phyloP scores from a whole-genome alignment of 768 basidiomycete species.

The Clitopilus passeckerianus region DNA sequence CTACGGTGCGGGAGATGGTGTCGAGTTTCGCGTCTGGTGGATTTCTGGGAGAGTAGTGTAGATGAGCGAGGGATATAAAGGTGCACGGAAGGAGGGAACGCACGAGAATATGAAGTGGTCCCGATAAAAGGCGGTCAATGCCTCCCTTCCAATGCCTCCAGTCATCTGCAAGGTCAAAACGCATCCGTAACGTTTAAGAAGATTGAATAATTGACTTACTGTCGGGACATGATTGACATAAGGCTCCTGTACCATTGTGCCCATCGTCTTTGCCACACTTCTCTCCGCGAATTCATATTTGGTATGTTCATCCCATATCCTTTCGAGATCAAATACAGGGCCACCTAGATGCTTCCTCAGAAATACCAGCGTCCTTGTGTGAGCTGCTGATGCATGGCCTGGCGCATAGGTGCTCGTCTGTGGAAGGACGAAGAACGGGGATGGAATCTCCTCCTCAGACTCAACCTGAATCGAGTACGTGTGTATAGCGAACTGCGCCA shows the following conservation, averaged over 20 bases:
- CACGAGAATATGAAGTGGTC: constrained; percentile 53
- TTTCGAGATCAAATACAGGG: constrained; percentile 51
- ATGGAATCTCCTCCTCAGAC: constrained; percentile 12
- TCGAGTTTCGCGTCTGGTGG: constrained; percentile 40
- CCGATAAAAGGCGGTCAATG: constrained; percentile 48
- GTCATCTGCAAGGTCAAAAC: constrained; percentile 34
- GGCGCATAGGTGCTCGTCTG: constrained; percentile 33
- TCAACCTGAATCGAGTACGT: not conserved
- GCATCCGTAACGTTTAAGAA: not conserved
- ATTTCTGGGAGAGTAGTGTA: constrained; percentile 27
- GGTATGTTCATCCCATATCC: constrained; percentile 58
- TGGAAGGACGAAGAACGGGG: constrained; percentile 39
- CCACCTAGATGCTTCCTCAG: constrained; percentile 40
- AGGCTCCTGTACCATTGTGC: constrained; percentile 53
- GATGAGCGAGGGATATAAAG: no score
- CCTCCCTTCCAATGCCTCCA: constrained; percentile 47
- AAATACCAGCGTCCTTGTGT: constrained; percentile 41
- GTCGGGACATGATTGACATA: constrained; percentile 60
- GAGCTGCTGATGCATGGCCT: constrained; percentile 36
- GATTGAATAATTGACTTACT: constrained; percentile 18
- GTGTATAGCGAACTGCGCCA: not conserved
- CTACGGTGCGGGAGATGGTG: constrained; percentile 45
- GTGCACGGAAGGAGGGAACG: constrained; percentile 9
- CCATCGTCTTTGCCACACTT: constrained; percentile 51
- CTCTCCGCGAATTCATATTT: constrained; percentile 48